phyloP scores from a whole-genome alignment of 1,139 yeast species.

The Meyerozyma elateridarum region DNA sequence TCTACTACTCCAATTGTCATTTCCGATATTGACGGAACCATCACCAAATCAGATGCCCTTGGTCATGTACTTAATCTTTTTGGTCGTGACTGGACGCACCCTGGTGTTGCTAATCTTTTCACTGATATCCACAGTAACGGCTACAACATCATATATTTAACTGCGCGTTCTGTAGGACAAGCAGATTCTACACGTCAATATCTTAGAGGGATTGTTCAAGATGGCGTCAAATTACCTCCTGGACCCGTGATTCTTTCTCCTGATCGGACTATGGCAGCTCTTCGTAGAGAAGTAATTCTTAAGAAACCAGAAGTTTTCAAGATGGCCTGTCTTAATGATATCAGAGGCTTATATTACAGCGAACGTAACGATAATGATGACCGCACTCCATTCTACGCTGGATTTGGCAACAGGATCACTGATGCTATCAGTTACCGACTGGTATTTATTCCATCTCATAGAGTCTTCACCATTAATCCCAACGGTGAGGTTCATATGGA shows the following conservation, averaged over 20 bases:
- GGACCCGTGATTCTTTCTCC: conserved; percentile 98
- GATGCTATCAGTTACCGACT: conserved; percentile 95
- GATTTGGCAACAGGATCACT: conserved; percentile 94
- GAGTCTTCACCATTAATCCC: conserved; percentile 94
- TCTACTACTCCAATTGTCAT: conserved; percentile 85
- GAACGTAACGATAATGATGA: conserved; percentile 23
- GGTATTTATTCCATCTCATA: conserved; percentile 89
- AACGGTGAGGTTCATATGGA: conserved; percentile 98
- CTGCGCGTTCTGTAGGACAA: conserved; percentile 94
- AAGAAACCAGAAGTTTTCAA: conserved; percentile 97
- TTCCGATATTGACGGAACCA: conserved; percentile 97
- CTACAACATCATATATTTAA: conserved; percentile 86
- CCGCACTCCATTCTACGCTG: conserved; percentile 88
- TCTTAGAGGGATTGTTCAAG: conserved; percentile 71
- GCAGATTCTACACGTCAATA: conserved; percentile 92
- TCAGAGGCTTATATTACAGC: conserved; percentile 57
- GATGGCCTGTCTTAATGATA: conserved; percentile 93
- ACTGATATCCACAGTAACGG: conserved; percentile 84
- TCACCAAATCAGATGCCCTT: conserved; percentile 94
- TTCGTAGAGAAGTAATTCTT: conserved; percentile 83
- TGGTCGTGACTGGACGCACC: conserved; percentile 98
- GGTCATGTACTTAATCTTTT: conserved; percentile 93
- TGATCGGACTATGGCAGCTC: conserved; percentile 94
- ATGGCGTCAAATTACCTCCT: conserved; percentile 63
- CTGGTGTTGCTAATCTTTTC: conserved; percentile 89